These are phyloP conservation scores for Mucor velutinosus DNA, from an alignment of 371 early-diverging fungal genomes.

Conservation along the genomic window DNA sequence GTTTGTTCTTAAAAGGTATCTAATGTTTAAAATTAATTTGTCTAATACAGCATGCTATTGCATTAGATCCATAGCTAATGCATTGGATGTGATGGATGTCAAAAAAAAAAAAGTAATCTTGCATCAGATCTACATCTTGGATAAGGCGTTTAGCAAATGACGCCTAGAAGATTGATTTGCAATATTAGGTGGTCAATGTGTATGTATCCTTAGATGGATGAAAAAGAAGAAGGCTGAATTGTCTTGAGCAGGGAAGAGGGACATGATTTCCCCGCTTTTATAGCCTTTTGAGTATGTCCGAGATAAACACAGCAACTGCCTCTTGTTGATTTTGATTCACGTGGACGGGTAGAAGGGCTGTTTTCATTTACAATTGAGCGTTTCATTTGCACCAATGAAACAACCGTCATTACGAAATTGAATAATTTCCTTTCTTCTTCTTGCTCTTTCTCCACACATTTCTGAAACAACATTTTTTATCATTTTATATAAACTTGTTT, in stretches of 20 bases:
- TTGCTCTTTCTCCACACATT: not conserved
- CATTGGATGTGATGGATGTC: too few species aligned
- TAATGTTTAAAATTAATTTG: not conserved
- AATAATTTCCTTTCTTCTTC: not conserved
- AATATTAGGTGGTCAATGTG: not conserved
- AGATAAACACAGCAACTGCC: not conserved
- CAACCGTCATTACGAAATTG: not conserved
- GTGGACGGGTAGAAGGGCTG: not conserved
- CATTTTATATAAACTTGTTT: not conserved
- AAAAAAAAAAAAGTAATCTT: not conserved
- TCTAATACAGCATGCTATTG: not conserved
- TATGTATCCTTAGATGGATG: not conserved
- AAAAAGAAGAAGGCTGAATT: not conserved
- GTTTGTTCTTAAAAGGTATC: not conserved
- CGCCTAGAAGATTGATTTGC: not conserved
- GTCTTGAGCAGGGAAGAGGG: too few species aligned
- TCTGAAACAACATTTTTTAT: not conserved
- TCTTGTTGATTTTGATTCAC: not conserved
- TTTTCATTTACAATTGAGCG: not conserved
- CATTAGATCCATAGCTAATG: not conserved
- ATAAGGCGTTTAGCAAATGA: not conserved
- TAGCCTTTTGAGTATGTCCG: not conserved
- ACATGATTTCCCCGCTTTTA: too few species aligned
- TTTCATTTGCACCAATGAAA: not conserved
- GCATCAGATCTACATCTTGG: not conserved